Evolutionary conservation across 2,329 filamentous ascomycete genomes (phyloP), one percentile per base, ranked within the genome.

Genomic region (Zymoseptoria brevis): DNA sequence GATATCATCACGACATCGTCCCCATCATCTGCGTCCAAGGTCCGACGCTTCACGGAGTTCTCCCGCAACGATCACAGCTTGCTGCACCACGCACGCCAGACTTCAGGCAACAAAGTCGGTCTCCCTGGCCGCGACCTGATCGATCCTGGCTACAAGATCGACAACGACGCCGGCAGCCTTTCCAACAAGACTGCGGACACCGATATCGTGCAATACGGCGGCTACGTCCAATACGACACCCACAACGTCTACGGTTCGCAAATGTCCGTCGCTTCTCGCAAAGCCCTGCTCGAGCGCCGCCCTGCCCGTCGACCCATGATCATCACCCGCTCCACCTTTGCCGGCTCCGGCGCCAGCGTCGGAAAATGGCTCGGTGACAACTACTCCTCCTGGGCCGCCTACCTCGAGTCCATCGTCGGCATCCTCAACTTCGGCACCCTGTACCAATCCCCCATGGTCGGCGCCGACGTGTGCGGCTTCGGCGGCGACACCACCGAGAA

Each of bases 221-320:
- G 87, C 1, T 75, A 85, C 45, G 77, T 79, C 19, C 83, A 88
- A 72, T 90, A 89, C 68, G 89, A 92, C 65, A 88, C 85, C 0
- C 89, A 92, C 71, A 91, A 91, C 66, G 73, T 91, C 1, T 90
- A 89, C 71, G 89, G 89, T 1, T 82, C 83, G 67, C 80, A 89
- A 84, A 92, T 91, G 88, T 87, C 85, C 1, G 74, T 78, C 19
- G 76, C 82, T 4, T 88, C 86, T 0, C 81, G 83, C 56, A 73
- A 80, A 11, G 85, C 88, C 1, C 88, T 92, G 87, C 72, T 84
- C 6, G 73, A 76, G 11, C 82, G 88, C 8, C 82, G 87, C 0
- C 87, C 88, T 0, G 71, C 72, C 0, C 74, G 84, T 4, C 82
- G 88, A 0, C 87, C 89, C 1, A 71, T 92, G 60, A 78, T 92